A percentile compares a stretch with the other conserved stretches of the same genome.
Evolutionary conservation across 352 stramenopile genomes (phyloP).

Genomic region (Phytophthora tubulina): DNA sequence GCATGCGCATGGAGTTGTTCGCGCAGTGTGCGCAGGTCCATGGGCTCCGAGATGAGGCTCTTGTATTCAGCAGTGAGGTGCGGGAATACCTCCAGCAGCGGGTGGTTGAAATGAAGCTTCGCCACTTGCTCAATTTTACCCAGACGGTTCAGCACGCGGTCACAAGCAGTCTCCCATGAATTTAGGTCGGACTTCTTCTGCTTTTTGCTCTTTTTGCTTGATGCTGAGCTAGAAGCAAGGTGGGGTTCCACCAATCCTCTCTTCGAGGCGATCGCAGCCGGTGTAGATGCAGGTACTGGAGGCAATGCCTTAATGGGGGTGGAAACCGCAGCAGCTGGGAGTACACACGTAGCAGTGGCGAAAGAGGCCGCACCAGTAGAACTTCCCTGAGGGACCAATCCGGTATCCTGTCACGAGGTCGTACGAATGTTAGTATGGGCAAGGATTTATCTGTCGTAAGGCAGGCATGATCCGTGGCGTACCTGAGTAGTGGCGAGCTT

Average conservation of each 20-base stretch:
- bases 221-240: slow-evolving; percentile 34
- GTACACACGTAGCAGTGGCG: neutral
- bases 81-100: slow-evolving; percentile 79
- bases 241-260: slow-evolving; percentile 41
- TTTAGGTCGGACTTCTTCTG: slow-evolving; percentile 84
- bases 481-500: slow-evolving; percentile 43
- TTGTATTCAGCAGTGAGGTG: slow-evolving; percentile 74
- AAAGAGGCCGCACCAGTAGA: neutral
- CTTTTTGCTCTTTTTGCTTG: slow-evolving; percentile 73
- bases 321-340: slow-evolving; percentile 10
- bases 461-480: neutral
- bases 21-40: slow-evolving; percentile 82
- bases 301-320: slow-evolving; percentile 5
- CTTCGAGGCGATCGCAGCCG: slow-evolving; percentile 47
- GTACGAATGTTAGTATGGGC: slow-evolving; percentile 1
- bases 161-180: slow-evolving; percentile 73
- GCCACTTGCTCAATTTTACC: slow-evolving; percentile 82
- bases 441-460: neutral
- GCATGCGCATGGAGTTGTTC: slow-evolving; percentile 69
- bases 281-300: slow-evolving; percentile 10
- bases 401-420: slow-evolving; percentile 25
- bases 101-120: slow-evolving; percentile 86
- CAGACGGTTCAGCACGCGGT: slow-evolving; percentile 77
- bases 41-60: slow-evolving; percentile 75
- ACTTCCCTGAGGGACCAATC: slow-evolving; percentile 6